A percentile compares a stretch with the other conserved stretches of the same genome.
These are phyloP conservation scores for Aspergillus pseudoterreus DNA, from an alignment of 2,329 filamentous ascomycete genomes.

Conservation along the genomic window DNA sequence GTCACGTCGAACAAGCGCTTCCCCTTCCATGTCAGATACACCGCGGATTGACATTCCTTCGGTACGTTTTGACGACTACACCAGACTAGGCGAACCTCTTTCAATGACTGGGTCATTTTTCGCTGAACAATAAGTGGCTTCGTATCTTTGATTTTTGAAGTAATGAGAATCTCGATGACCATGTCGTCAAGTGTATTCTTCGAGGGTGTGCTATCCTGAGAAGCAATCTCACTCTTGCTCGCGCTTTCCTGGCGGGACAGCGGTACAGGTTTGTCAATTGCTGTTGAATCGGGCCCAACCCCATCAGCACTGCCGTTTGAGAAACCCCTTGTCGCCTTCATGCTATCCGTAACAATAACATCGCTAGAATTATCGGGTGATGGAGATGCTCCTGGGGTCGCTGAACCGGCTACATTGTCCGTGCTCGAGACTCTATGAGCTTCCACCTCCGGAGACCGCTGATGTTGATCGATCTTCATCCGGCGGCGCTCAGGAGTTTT, in stretches of 20 bases:
- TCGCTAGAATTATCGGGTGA: too few relatives aligned
- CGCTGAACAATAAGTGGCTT: slow-evolving; percentile 61
- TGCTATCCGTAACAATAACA: too few relatives aligned
- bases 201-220: not conserved
- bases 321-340: too few relatives aligned
- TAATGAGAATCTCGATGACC: slow-evolving; percentile 63
- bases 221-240: too few relatives aligned
- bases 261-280: too few relatives aligned
- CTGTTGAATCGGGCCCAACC: too few relatives aligned
- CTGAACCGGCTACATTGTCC: not conserved
- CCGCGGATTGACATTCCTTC: slow-evolving; percentile 46
- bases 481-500: not conserved
- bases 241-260: too few relatives aligned
- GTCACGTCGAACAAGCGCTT: slow-evolving; percentile 71
- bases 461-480: not conserved
- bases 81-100: slow-evolving; percentile 67
- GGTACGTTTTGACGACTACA: slow-evolving; percentile 57
- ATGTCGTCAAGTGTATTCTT: slow-evolving; percentile 38
- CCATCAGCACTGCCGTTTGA: too few relatives aligned
- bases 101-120: slow-evolving; percentile 64
- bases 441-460: too few relatives aligned
- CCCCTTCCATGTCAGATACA: slow-evolving; percentile 78
- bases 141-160: slow-evolving; percentile 61
- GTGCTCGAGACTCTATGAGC: not conserved
- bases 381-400: too few relatives aligned